Percentiles rank a stretch among this genome's conserved stretches.
Conservation (phyloP, 139 green algal genomes). For the Nannochloris sp. region DNA sequence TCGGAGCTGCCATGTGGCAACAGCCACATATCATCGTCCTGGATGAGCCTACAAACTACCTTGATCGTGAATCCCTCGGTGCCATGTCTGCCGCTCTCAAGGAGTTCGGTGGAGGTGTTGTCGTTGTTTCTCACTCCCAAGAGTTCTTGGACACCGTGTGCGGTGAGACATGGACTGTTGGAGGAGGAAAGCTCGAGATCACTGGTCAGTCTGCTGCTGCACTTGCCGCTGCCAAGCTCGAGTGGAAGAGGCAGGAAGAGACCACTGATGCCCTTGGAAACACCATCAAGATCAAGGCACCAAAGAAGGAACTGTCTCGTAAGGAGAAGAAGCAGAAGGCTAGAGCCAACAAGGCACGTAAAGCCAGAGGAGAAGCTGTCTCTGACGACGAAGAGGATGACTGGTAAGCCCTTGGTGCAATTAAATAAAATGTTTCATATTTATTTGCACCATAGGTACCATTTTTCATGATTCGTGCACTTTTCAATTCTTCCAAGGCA, state of each 20-base stretch:
- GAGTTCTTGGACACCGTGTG: constrained; percentile 71
- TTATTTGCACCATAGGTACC: background rate
- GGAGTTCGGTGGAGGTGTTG: constrained; percentile 70
- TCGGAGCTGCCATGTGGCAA: constrained; percentile 73
- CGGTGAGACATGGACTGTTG: constrained; percentile 79
- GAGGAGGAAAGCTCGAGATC: constrained; percentile 51
- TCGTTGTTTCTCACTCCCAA: constrained; percentile 80
- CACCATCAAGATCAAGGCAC: constrained; percentile 75
- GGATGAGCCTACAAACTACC: constrained; percentile 87
- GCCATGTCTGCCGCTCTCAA: constrained; percentile 70
- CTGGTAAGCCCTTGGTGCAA: constrained; percentile 3
- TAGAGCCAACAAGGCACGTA: constrained; percentile 51
- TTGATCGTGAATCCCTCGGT: constrained; percentile 78
- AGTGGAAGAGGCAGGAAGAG: constrained; percentile 74
- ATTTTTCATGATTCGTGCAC: background rate
- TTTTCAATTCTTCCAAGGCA: background rate
- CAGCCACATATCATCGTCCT: constrained; percentile 77
- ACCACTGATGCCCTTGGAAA: constrained; percentile 79
- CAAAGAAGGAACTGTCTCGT: constrained; percentile 79
- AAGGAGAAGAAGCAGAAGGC: constrained; percentile 80
- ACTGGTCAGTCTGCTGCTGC: constrained; percentile 32
- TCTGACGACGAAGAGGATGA: constrained; percentile 56
- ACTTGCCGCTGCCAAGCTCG: constrained; percentile 54
- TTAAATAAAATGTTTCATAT: background rate
- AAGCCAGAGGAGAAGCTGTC: constrained; percentile 67